Conservation (phyloP, 345 rosid species). For the Eucalyptus sp. region DNA sequence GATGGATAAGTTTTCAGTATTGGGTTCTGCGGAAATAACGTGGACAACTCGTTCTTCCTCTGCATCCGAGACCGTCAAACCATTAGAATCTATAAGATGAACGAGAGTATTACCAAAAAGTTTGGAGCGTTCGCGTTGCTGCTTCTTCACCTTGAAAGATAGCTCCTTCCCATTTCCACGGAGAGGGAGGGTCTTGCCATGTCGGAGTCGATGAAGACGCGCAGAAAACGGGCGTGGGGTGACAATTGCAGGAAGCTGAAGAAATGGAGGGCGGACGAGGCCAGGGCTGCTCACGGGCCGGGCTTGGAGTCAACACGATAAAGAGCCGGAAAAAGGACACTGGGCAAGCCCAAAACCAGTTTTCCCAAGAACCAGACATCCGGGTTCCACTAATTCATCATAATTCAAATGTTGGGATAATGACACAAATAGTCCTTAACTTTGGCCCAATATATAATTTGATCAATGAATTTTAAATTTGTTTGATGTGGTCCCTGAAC, state of each 20-base stretch:
- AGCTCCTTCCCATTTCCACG: no score
- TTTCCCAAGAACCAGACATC: neutral
- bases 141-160: neutral
- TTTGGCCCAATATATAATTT: no score
- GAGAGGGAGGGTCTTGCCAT: neutral
- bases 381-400: neutral
- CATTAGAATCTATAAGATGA: neutral
- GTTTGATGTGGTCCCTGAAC: fast-evolving
- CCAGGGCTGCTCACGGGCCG: neutral
- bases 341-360: neutral
- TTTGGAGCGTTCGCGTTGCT: neutral
- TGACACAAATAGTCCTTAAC: no score
- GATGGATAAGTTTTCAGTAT: neutral
- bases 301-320: neutral
- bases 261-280: neutral
- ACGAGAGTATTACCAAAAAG: neutral
- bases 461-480: no score
- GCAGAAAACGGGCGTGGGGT: neutral
- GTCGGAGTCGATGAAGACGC: neutral
- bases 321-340: neutral
- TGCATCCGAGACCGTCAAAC: neutral
- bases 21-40: neutral
- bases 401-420: neutral
- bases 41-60: neutral
- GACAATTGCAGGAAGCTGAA: neutral